Percentiles rank a stretch among this genome's conserved stretches.
Evolutionary conservation across 495 filamentous ascomycete species (phyloP).

Genomic region (Penicillium lagena): DNA sequence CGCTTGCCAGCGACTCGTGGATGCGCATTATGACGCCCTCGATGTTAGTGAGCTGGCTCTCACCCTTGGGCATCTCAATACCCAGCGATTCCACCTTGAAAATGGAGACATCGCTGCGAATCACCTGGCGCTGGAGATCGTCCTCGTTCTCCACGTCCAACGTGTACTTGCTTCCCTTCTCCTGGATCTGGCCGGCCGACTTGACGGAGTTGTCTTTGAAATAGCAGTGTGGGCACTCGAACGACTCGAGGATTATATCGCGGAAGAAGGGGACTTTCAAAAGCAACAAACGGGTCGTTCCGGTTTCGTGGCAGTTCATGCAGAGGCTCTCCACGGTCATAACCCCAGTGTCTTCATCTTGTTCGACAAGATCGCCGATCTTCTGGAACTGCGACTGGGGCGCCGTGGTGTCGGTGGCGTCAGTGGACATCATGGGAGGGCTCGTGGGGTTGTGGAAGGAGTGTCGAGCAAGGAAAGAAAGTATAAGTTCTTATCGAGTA

Average conservation of each 20-base stretch:
- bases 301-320: slow-evolving; percentile 48
- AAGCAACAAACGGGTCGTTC: slow-evolving; percentile 76
- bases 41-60: slow-evolving; percentile 84
- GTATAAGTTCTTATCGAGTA: no score
- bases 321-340: slow-evolving; percentile 49
- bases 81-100: slow-evolving; percentile 80
- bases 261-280: slow-evolving; percentile 93
- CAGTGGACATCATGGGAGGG: not conserved
- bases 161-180: slow-evolving; percentile 74
- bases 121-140: slow-evolving; percentile 78
- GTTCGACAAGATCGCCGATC: slow-evolving; percentile 8
- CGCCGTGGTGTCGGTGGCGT: not conserved
- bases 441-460: no score
- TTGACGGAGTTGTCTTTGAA: slow-evolving; percentile 90
- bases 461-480: no score
- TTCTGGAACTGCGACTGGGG: slow-evolving; percentile 6
- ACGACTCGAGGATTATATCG: slow-evolving; percentile 95
- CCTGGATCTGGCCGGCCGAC: slow-evolving; percentile 82
- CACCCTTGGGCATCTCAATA: slow-evolving; percentile 83
- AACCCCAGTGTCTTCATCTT: slow-evolving; percentile 14
- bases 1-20: slow-evolving; percentile 64
- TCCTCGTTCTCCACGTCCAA: slow-evolving; percentile 59
- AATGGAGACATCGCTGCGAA: slow-evolving; percentile 81
- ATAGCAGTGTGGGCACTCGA: slow-evolving; percentile 81
- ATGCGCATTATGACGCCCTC: slow-evolving; percentile 79